Evolutionary conservation across 2,329 filamentous ascomycete species (phyloP), one percentile per base, ranked within the genome.

Genomic region (Truncatella angustata): DNA sequence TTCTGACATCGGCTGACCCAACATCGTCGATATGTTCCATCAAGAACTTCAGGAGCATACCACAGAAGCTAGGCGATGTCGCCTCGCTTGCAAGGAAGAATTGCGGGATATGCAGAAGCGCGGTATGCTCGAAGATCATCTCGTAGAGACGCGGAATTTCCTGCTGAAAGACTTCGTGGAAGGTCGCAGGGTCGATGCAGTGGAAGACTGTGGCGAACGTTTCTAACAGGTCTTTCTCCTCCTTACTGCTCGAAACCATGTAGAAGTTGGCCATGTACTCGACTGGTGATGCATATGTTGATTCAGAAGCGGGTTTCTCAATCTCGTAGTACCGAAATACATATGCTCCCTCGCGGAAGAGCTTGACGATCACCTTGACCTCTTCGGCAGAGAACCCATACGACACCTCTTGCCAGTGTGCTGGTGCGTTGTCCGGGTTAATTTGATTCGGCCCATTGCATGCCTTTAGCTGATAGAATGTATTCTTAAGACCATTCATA

Each of bases 11-110:
- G 6, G 88, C 86, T 0, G 91, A 94, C 20, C 94, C 94, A 39
- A 99, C 91, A 66, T 99, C 90, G 57, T 95, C 89, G 53, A 99
- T 95, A 49, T 90, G 88, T 62, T 93, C 89, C 94, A 99, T 99
- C 54, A 99, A 77, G 66, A 99, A 99, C 59, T 96, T 91, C 44
- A 99, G 76, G 23, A 99, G 84, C 94, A 99, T 97, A 35, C 95
- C 94, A 56, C 92, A 96, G 70, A 99, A 99, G 58, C 91, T 95
- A 1, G 94, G 92, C 23, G 92, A 97, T 0, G 95, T 99, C 4
- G 93, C 93, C 73, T 99, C 94, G 63, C 92, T 97, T n/a, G 95
- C 94, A 48, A 99, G 82, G 72, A 99, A 94, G 70, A 97, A 99
- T 66, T 99, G 94, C 5, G 94, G 93, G 52, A 99, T 90, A 69